phyloP scores from a whole-genome alignment of 805 yeast genomes.

The Candida stauntonica region DNA sequence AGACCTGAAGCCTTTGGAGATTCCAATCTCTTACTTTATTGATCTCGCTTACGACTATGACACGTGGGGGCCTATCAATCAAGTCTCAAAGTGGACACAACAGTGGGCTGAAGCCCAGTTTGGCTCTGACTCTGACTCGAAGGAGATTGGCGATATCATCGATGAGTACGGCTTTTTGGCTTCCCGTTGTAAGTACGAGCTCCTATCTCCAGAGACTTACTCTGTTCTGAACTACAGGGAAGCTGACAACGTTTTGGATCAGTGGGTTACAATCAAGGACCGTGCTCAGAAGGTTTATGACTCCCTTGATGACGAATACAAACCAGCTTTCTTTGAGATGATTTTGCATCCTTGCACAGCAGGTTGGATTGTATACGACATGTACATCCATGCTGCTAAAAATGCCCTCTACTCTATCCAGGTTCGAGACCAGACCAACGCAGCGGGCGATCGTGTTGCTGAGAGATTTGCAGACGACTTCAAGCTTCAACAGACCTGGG shows the following conservation, averaged over 20 bases:
- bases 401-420: constrained; percentile 8
- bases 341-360: constrained; percentile 12
- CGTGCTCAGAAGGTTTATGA: constrained; percentile 10
- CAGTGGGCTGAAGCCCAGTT: constrained; percentile 9
- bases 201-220: constrained; percentile 6
- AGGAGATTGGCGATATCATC: constrained; percentile 10
- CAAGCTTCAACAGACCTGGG: constrained; percentile 7
- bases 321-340: constrained; percentile 8
- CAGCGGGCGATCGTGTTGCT: constrained; percentile 4
- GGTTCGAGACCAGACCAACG: constrained; percentile 11
- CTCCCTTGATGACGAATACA: constrained; percentile 5
- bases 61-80: constrained; percentile 6
- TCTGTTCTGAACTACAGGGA: constrained; percentile 10
- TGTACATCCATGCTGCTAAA: constrained; percentile 9
- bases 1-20: constrained; percentile 12
- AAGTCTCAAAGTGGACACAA: constrained; percentile 7
- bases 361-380: constrained; percentile 11
- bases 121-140: constrained; percentile 2
- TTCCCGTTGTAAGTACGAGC: constrained; percentile 13
- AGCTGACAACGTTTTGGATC: constrained; percentile 6
- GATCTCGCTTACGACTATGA: constrained; percentile 14
- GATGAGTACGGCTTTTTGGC: constrained; percentile 12
- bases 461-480: constrained; percentile 8
- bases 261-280: constrained; percentile 7
- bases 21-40: constrained; percentile 14